Conservation (phyloP, 495 filamentous ascomycete species). For the Stereocaulon alpinum region DNA sequence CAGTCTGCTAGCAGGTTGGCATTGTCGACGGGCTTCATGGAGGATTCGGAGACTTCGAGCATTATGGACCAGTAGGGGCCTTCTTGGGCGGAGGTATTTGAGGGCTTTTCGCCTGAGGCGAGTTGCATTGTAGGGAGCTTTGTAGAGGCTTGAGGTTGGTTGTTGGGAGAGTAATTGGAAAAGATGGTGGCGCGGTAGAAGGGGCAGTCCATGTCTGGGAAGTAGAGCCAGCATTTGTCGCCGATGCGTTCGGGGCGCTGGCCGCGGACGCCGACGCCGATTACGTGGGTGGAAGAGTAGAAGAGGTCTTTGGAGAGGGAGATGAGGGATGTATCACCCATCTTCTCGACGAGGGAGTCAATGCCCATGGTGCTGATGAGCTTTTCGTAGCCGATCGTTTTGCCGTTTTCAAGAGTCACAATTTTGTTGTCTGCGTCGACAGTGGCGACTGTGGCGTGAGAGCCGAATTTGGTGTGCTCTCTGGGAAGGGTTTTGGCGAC, state of each 20-base stretch:
- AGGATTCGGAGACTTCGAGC: conserved; percentile 95
- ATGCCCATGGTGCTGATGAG: conserved; percentile 95
- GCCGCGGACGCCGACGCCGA: conserved; percentile 91
- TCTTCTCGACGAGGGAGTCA: conserved; percentile 75
- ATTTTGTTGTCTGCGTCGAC: conserved; percentile 76
- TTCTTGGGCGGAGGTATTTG: conserved; percentile 54
- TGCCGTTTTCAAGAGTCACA: conserved; percentile 75
- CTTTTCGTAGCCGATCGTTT: conserved; percentile 83
- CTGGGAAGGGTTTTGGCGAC: conserved; percentile 89
- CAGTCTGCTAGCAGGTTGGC: conserved; percentile 74
- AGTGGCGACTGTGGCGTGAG: conserved; percentile 71
- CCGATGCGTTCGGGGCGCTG: conserved; percentile 90
- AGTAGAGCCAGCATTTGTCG: conserved; percentile 99
- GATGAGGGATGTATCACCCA: conserved; percentile 76
- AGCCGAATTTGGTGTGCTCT: conserved; percentile 82
- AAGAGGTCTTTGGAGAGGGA: conserved; percentile 81
- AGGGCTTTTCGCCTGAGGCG: conserved; percentile 72
- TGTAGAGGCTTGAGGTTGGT: conserved; percentile 72
- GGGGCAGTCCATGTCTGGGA: conserved; percentile 96
- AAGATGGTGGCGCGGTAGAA: conserved; percentile 99
- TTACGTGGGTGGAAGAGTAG: conserved; percentile 95
- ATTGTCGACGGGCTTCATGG: conserved; percentile 84
- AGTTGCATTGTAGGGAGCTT: conserved; percentile 82
- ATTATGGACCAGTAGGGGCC: conserved; percentile 99
- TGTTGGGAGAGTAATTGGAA: conserved; percentile 99